Conservation (phyloP, 768 basidiomycete species). For the Lentinula edodes region DNA sequence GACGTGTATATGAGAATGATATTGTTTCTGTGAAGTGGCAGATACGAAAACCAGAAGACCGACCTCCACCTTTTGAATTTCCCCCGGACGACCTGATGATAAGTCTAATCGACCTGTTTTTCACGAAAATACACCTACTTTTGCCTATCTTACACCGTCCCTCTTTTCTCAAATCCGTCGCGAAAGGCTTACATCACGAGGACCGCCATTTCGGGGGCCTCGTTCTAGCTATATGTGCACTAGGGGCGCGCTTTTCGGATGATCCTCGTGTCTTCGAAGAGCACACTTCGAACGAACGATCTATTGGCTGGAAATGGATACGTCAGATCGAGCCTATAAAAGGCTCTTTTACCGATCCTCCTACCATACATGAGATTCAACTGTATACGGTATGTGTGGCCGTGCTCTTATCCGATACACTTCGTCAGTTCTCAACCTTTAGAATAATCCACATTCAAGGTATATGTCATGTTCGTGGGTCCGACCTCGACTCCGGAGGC, state of each 20-base stretch:
- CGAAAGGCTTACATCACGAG: conserved; percentile 27
- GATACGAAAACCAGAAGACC: conserved; percentile 4
- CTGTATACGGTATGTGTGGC: conserved; percentile 31
- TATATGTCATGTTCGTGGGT: conserved; percentile 26
- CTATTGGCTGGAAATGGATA: conserved; percentile 25
- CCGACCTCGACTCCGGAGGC: conserved; percentile 31
- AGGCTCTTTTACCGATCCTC: conserved; percentile 40
- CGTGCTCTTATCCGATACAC: background rate
- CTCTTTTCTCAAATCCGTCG: conserved; percentile 35
- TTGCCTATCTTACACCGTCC: conserved; percentile 47
- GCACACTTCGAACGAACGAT: background rate
- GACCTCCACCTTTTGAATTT: background rate
- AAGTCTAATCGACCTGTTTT: conserved; percentile 42
- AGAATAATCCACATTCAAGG: conserved; percentile 15
- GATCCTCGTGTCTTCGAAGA: conserved; percentile 32
- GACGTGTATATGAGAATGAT: background rate
- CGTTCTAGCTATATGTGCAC: conserved; percentile 48
- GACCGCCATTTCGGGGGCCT: conserved; percentile 34
- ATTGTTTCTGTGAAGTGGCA: background rate
- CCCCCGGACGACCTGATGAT: background rate
- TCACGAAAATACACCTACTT: conserved; percentile 30
- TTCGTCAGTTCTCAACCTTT: background rate
- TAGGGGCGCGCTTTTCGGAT: conserved; percentile 34
- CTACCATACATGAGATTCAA: conserved; percentile 53
- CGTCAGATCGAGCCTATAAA: conserved; percentile 45